Percentiles rank a stretch among this genome's conserved stretches.
Evolutionary conservation across 164 flowering plant species (phyloP).

Genomic region (Brasenia schreberi): DNA sequence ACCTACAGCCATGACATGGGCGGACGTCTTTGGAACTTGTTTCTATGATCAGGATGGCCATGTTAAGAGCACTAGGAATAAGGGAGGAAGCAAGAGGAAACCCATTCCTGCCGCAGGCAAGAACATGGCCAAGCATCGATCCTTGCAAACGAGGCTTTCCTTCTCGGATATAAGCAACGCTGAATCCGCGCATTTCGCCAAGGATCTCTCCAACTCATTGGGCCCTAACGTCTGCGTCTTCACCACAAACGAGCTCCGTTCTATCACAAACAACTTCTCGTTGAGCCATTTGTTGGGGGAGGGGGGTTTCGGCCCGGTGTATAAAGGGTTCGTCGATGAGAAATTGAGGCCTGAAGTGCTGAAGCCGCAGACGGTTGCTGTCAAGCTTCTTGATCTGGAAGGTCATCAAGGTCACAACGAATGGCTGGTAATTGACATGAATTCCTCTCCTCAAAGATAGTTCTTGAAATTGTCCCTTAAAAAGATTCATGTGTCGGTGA

Average conservation of each 20-base stretch:
- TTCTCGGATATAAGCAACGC: conserved; percentile 4
- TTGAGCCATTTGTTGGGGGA: conserved; percentile 46
- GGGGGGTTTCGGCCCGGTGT: conserved; percentile 79
- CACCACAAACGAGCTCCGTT: conserved; percentile 37
- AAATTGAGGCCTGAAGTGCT: conserved; percentile 36
- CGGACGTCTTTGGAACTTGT: not conserved
- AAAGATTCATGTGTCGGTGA: too few relatives aligned
- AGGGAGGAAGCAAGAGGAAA: not conserved
- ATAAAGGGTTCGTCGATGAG: conserved; percentile 67
- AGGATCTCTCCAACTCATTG: conserved; percentile 45
- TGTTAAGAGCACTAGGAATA: not conserved
- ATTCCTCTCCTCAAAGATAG: not conserved
- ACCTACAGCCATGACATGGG: not conserved
- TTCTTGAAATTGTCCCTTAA: too few relatives aligned
- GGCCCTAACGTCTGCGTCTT: conserved; percentile 49
- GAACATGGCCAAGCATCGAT: not conserved
- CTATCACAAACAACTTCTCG: conserved; percentile 40
- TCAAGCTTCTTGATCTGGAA: conserved; percentile 59
- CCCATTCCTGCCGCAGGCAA: not conserved
- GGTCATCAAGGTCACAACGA: conserved; percentile 80
- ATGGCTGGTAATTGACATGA: conserved; percentile 62
- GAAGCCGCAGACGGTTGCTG: conserved; percentile 62
- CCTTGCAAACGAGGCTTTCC: not conserved
- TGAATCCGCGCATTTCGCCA: conserved; percentile 26
- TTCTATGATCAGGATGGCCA: not conserved